Base-by-base conservation (phyloP, 768 basidiomycete species). In the Suillus luteus region DNA sequence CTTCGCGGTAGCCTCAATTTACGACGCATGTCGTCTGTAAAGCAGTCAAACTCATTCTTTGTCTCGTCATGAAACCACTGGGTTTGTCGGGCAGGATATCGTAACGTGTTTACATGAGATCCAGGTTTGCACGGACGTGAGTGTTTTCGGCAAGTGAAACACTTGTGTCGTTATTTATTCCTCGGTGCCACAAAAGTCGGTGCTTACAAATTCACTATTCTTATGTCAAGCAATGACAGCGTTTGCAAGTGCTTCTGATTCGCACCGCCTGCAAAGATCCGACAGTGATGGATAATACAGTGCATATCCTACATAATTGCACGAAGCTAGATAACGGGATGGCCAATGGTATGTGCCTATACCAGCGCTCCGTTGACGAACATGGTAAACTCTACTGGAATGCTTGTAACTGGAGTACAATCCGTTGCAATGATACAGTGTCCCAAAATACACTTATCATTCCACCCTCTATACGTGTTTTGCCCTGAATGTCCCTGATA, bases 341-440 rank as follows among this genome's bases (percentile, higher is more conserved):
- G 37, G 9, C 22, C 55, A 17, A 24, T 17, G 40, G 38, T 41
- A 58, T 58, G 15, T 17, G 40, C 38, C 57, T 27, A 9, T 27
- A 38, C 38, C 55, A 40, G 17, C 10, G 17, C 37, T 58, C 55
- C 55, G 38, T 27, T 2, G 24, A 58, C 55, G 22, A 24, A 57
- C 10, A 24, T 15, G 22, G 14, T 57, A 57, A 38, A 15, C 40
- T 27, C 17, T 57, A 57, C 24, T 40, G 24, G 15, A 22, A 27
- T 58, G 41, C 27, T 41, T 59, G 38, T 43, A 51, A 55, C 63
- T 62, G 58, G 67, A 69, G 67, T 74, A 73, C 73, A 76, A 66
- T 67, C 65, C 46, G 38, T 31, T 69, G 65, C 54, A 35, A 48
- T 62, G 58, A 41, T 62, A 64, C 60, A 68, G 58, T 46, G 46